These are phyloP conservation scores for Penicillium sp. DNA, from an alignment of 2,329 filamentous ascomycete species.

Conservation along the genomic window DNA sequence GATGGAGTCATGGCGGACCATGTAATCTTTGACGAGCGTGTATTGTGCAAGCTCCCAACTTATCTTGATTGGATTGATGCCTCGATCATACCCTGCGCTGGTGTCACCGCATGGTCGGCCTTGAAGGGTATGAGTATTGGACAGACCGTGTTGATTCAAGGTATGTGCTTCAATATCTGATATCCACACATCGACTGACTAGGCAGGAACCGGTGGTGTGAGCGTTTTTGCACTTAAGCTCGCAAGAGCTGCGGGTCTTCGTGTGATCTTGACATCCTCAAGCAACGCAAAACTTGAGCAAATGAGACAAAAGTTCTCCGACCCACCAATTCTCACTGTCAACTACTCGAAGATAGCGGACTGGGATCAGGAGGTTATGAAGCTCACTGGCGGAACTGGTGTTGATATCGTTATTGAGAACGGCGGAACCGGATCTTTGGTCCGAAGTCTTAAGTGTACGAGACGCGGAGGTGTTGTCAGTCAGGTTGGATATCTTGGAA, in stretches of 20 bases:
- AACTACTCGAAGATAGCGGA: not conserved
- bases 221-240: not conserved
- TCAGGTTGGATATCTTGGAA: not conserved
- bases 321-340: not conserved
- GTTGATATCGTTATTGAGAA: not conserved
- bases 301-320: not conserved
- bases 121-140: slow-evolving; percentile 43
- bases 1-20: slow-evolving; percentile 47
- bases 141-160: slow-evolving; percentile 49
- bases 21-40: slow-evolving; percentile 44
- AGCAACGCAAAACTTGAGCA: not conserved
- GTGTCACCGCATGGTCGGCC: slow-evolving; percentile 49
- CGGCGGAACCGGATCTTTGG: not conserved
- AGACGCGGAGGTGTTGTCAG: not conserved
- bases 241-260: not conserved
- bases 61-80: slow-evolving; percentile 42
- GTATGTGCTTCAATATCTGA: slow-evolving; percentile 18
- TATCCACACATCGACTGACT: too few species aligned
- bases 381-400: not conserved
- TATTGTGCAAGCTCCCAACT: slow-evolving; percentile 38
- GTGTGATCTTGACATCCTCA: not conserved
- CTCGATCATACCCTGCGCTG: slow-evolving; percentile 46
- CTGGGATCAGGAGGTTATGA: not conserved
- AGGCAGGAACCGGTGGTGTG: not conserved
- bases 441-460: not conserved